Evolutionary conservation across 164 flowering plant species (phyloP).

Genomic region (Amborella trichopoda): DNA sequence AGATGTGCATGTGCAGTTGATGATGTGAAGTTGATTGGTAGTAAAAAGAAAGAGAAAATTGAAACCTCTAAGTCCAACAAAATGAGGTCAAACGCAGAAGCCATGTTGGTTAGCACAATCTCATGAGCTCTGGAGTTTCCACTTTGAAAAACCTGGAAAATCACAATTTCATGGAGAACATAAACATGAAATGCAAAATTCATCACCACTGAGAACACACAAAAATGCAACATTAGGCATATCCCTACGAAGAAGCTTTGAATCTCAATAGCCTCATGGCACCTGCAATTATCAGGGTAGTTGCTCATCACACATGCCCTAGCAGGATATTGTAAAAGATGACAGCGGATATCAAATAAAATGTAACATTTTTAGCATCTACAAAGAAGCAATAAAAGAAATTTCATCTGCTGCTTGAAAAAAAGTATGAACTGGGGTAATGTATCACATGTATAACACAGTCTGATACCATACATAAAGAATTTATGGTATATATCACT

Average conservation of each 20-base stretch:
- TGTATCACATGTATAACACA: too few species aligned
- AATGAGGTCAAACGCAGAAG: conserved; percentile 59
- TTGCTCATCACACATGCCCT: background rate
- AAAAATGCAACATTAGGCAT: background rate
- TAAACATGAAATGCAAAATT: background rate
- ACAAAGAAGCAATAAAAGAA: too few species aligned
- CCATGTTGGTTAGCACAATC: conserved; percentile 61
- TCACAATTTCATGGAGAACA: background rate
- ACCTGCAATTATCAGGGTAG: background rate
- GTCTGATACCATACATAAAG: too few species aligned
- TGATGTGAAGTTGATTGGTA: too few species aligned
- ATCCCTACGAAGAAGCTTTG: background rate
- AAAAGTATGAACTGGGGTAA: too few species aligned
- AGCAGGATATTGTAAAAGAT: background rate
- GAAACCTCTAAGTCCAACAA: conserved; percentile 64
- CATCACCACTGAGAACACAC: background rate
- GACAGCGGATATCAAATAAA: too few species aligned
- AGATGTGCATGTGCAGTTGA: too few species aligned
- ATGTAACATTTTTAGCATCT: too few species aligned
- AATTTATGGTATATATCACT: too few species aligned
- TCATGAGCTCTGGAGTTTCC: conserved; percentile 57
- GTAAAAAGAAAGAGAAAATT: background rate
- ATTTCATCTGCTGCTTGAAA: too few species aligned
- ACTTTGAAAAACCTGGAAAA: conserved; percentile 64
- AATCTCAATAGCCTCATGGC: background rate